A percentile compares a stretch with the other conserved stretches of the same genome.
phyloP scores from a whole-genome alignment of 1,139 yeast genomes.

The Taiozyma sp. region DNA sequence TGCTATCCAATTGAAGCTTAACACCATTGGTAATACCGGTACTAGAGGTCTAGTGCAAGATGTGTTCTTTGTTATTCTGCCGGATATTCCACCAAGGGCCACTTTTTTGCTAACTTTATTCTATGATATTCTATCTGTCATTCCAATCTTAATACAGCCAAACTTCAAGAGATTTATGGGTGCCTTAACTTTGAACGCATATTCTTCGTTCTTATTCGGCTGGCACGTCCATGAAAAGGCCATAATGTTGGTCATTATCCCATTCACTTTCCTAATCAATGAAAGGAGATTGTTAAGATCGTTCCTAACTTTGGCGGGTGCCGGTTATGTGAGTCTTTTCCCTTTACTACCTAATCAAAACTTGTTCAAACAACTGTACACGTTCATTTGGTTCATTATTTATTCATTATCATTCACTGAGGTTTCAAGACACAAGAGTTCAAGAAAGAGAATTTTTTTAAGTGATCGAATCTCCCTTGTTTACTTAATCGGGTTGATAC shows the following conservation, averaged over 20 bases:
- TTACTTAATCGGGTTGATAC: slow-evolving; percentile 65
- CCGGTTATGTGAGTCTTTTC: slow-evolving; percentile 86
- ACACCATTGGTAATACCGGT: slow-evolving; percentile 40
- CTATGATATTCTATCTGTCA: slow-evolving; percentile 69
- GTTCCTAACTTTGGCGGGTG: slow-evolving; percentile 59
- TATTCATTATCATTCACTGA: slow-evolving; percentile 70
- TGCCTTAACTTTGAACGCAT: slow-evolving; percentile 83
- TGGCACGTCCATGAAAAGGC: slow-evolving; percentile 99
- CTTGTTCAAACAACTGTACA: slow-evolving; percentile 68
- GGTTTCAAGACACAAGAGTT: slow-evolving; percentile 45
- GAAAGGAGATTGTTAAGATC: slow-evolving; percentile 72
- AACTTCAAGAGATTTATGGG: slow-evolving; percentile 77
- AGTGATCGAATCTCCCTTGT: slow-evolving; percentile 68
- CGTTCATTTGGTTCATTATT: slow-evolving; percentile 81
- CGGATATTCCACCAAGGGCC: slow-evolving; percentile 70
- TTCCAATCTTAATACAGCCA: slow-evolving; percentile 75
- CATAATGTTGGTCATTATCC: slow-evolving; percentile 81
- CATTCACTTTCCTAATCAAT: slow-evolving; percentile 73
- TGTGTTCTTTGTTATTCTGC: slow-evolving; percentile 74
- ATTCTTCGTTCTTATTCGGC: slow-evolving; percentile 87
- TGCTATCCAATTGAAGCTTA: slow-evolving; percentile 25
- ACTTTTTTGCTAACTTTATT: slow-evolving; percentile 78
- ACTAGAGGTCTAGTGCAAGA: slow-evolving; percentile 92
- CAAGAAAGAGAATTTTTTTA: slow-evolving; percentile 48
- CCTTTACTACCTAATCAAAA: slow-evolving; percentile 82